Evolutionary conservation across 164 flowering plant genomes (phyloP), one percentile per base, ranked within the genome.

Genomic region (Protea cynaroides): DNA sequence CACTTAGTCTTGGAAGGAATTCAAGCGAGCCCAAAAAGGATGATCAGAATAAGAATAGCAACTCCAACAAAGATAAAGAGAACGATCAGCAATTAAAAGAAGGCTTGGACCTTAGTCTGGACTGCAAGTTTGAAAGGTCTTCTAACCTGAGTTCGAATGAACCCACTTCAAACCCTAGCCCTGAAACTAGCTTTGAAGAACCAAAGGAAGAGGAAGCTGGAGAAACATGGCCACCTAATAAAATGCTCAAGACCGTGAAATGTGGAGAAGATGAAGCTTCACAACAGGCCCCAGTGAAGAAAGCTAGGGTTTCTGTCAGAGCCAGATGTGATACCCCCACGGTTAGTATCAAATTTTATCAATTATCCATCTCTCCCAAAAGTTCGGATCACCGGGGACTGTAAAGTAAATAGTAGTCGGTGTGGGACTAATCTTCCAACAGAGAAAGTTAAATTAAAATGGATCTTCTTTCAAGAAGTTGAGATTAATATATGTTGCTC

Each of bases 281-380:
- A 44, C 84, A 74, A 54, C 87, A 77, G 25, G 49, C 70, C 34
- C 74, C 56, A 25, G 81, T 75, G 40, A 91, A 91, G 81, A 91
- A 80, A 80, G 89, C 96, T 66, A 84, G 97, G 73, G 97, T 91
- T 74, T 87, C 85, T 62, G 93, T 91, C 1, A 78, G 96, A 71
- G 86, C 88, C 56, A 79, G 87, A 84, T 91, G 97, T 51, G 92
- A 84, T 24, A 62, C 90, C 36, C 87, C 88, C 49, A 91, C 93
- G 74, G 96, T 91, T 54, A 66, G 84, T 81, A 47, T 22, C 55
- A 24, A 23, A 10, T 25, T 49, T 38, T 40, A 57, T 44, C 49
- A 3, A 8, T n/a, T 47, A 40, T 8, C 52, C 49, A 44, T 47
- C 1, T 14, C 46, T 12, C n/a, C n/a, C n/a, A n/a, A n/a, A n/a